A percentile compares a stretch with the other conserved stretches of the same genome.
These are phyloP conservation scores for Suaeda aralocaspica DNA, from an alignment of 148 eudicot species.

Conservation along the genomic window DNA sequence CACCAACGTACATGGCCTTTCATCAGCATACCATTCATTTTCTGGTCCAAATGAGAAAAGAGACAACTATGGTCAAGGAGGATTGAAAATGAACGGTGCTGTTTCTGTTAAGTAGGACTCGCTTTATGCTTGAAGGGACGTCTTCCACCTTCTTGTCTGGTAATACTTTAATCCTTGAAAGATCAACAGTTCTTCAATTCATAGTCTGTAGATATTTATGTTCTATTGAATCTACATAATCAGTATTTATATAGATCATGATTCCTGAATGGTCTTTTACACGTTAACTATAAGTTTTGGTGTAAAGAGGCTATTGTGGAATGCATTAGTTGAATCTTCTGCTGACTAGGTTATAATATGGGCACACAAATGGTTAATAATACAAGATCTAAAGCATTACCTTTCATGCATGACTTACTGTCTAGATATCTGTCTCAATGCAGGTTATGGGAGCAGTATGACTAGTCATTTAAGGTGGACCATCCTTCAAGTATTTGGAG, in stretches of 20 bases:
- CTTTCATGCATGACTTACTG: background rate
- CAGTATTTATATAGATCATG: background rate
- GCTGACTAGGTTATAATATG: no score
- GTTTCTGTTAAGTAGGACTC: slow-evolving; percentile 32
- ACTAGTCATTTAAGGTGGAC: background rate
- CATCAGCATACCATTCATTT: slow-evolving; percentile 27
- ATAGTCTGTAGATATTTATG: no score
- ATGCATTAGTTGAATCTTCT: no score
- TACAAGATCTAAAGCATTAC: no score
- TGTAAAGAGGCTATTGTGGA: no score
- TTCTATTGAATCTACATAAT: background rate
- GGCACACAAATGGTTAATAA: no score
- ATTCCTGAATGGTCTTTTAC: background rate
- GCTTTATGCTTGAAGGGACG: slow-evolving; percentile 14
- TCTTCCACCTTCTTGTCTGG: slow-evolving; percentile 11
- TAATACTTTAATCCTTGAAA: background rate
- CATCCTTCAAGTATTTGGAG: slow-evolving; percentile 12
- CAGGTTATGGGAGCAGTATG: slow-evolving; percentile 24
- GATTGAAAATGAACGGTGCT: slow-evolving; percentile 33
- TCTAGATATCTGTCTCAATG: background rate
- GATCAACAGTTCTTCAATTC: background rate
- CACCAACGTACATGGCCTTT: slow-evolving; percentile 24
- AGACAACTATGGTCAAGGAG: slow-evolving; percentile 31
- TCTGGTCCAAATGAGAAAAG: slow-evolving; percentile 27
- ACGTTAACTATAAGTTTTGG: background rate